Percentiles rank a stretch among this genome's conserved stretches.
Conservation (phyloP, 257 asterid genomes). For the Solanum medicagineum region DNA sequence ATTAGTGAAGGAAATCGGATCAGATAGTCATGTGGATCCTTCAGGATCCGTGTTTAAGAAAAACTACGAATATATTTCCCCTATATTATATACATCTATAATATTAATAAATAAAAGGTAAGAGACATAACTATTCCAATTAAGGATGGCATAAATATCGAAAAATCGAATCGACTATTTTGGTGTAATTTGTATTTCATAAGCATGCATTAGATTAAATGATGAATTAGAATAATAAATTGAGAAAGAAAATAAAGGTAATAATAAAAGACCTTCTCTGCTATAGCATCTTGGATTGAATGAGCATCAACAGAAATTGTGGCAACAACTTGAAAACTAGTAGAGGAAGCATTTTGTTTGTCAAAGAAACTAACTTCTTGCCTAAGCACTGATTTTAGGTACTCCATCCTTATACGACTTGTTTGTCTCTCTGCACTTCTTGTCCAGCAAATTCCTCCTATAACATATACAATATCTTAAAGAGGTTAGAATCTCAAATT, state of each 20-base stretch:
- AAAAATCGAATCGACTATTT: no score
- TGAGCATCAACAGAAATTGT: conserved; percentile 59
- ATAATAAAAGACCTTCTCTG: conserved; percentile 41
- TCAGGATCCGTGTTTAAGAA: no score
- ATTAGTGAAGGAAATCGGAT: no score
- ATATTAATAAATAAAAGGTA: no score
- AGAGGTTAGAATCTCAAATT: not conserved
- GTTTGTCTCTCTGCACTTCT: conserved; percentile 78
- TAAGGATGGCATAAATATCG: no score
- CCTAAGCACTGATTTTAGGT: conserved; percentile 53
- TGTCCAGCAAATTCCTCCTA: conserved; percentile 74
- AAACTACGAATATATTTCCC: no score
- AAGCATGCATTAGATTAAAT: no score
- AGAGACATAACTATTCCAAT: no score
- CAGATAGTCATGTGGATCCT: no score
- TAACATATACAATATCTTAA: not conserved
- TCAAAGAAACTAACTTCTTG: conserved; percentile 75
- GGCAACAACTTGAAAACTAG: conserved; percentile 59
- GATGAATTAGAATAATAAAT: not conserved
- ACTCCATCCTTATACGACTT: conserved; percentile 45
- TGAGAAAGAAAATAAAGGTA: not conserved
- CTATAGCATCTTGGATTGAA: conserved; percentile 55
- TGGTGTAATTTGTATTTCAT: no score
- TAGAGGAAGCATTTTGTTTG: conserved; percentile 37
- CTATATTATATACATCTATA: no score